Conservation (phyloP, 1,284 basidiomycete species). For the Athelia sp. region DNA sequence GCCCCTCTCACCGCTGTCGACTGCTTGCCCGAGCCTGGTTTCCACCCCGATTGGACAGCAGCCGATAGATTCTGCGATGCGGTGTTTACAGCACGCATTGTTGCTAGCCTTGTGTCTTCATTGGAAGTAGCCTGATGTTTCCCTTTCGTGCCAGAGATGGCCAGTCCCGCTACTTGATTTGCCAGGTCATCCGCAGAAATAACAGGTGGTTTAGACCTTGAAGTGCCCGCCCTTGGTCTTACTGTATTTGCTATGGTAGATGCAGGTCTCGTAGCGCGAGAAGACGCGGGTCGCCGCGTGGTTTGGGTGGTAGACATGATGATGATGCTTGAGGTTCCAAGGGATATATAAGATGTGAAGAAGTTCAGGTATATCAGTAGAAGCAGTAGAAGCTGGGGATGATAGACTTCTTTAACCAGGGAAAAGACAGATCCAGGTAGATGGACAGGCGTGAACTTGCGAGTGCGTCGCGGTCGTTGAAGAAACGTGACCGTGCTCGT, state of each 20-base stretch:
- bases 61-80: slow-evolving; percentile 52
- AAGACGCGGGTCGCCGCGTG: neutral
- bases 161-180: slow-evolving; percentile 2
- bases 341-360: no score
- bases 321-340: no score
- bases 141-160: slow-evolving; percentile 7
- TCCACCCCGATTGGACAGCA: slow-evolving; percentile 57
- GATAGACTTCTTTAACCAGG: no score
- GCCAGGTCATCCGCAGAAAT: neutral
- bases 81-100: slow-evolving; percentile 60
- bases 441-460: no score
- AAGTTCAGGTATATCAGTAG: no score
- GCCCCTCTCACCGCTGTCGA: slow-evolving; percentile 21
- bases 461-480: no score
- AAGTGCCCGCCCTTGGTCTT: slow-evolving; percentile 8
- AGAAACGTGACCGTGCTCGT: neutral
- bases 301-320: neutral
- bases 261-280: no score
- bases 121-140: slow-evolving; percentile 11
- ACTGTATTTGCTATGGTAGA: no score
- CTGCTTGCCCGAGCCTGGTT: slow-evolving; percentile 19
- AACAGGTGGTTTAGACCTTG: slow-evolving; percentile 6
- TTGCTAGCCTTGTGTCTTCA: slow-evolving; percentile 24
- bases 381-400: no score
- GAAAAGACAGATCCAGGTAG: no score